A percentile compares a stretch with the other conserved stretches of the same genome.
Conservation (phyloP, 306 rosid species). For the Senna siamea region DNA sequence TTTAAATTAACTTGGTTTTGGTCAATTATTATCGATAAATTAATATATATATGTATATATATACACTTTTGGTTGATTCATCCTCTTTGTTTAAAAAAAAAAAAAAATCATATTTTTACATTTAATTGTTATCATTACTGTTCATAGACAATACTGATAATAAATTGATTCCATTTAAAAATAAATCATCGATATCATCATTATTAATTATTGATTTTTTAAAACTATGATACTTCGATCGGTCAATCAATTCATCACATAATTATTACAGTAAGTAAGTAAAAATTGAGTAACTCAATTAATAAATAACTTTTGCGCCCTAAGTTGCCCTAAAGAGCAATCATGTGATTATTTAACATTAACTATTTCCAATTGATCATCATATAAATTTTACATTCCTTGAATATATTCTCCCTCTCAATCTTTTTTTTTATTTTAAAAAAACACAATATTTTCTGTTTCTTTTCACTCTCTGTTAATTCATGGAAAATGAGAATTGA, state of each 20-base stretch:
- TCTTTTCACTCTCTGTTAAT: neutral
- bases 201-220: neutral
- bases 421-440: no score
- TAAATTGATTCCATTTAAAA: neutral
- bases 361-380: no score
- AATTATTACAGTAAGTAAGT: no score
- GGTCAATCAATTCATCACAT: neutral
- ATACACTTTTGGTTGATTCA: no score
- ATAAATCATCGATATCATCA: neutral
- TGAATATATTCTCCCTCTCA: neutral
- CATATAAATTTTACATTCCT: no score
- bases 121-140: neutral
- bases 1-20: neutral
- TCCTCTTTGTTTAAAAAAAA: no score
- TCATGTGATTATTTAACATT: neutral
- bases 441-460: no score
- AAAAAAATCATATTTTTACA: neutral
- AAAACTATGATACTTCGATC: neutral
- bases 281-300: neutral
- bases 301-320: neutral
- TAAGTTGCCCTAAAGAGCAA: neutral
- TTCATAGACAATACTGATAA: no score
- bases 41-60: neutral
- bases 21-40: neutral
- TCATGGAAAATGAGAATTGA: neutral